phyloP scores from a whole-genome alignment of 2,329 filamentous ascomycete genomes.

The Tolypocladium guangdongense region DNA sequence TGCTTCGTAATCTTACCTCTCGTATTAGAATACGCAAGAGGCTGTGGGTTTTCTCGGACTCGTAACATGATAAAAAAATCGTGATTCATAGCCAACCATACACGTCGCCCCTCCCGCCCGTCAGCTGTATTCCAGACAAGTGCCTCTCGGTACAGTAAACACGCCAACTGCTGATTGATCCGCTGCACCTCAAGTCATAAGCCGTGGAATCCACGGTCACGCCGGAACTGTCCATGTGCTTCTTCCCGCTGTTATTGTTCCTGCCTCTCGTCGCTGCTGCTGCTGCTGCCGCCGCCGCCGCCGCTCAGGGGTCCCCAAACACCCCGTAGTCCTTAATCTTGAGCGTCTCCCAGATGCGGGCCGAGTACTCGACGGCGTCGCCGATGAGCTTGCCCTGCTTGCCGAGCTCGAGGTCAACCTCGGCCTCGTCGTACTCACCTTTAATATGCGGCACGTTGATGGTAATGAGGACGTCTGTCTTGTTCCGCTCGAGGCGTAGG shows the following conservation, averaged over 20 bases:
- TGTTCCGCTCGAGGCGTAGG: constrained; percentile 61
- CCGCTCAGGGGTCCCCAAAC: constrained; percentile 35
- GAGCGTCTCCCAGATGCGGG: constrained; percentile 60
- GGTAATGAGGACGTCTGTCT: constrained; percentile 73
- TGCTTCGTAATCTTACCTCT: neutral
- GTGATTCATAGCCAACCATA: neutral
- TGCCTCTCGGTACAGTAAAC: no score
- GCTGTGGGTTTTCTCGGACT: neutral
- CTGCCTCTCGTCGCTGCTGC: no score
- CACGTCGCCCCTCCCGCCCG: neutral
- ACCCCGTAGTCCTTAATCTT: constrained; percentile 72
- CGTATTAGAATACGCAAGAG: neutral
- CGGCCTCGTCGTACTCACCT: constrained; percentile 61
- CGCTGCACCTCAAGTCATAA: neutral
- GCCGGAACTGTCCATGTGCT: neutral
- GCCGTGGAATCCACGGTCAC: neutral
- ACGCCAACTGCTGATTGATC: neutral
- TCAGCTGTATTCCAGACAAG: neutral
- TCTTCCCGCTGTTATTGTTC: neutral
- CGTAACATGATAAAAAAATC: neutral
- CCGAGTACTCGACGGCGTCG: constrained; percentile 55
- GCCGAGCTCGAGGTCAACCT: constrained; percentile 56
- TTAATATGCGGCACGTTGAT: constrained; percentile 80
- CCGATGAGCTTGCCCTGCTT: constrained; percentile 58
- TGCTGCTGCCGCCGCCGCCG: neutral